phyloP scores from a whole-genome alignment of 441 rosid species.

The Isatis lusitanica region DNA sequence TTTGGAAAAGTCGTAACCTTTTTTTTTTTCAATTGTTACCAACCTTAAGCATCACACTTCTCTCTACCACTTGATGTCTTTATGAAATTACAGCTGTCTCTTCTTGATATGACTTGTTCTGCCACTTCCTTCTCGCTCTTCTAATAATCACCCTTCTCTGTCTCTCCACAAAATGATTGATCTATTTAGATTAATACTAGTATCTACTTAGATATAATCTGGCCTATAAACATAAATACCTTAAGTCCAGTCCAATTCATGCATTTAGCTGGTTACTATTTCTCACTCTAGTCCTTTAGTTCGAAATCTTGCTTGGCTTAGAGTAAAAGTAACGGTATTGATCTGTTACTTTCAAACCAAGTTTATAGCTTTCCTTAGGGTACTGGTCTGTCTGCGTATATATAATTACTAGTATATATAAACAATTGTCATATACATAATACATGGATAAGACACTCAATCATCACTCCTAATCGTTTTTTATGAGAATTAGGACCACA shows the following conservation, averaged over 20 bases:
- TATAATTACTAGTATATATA: background rate
- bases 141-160: constrained; percentile 21
- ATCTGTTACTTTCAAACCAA: constrained; percentile 5
- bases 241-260: constrained; percentile 15
- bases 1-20: constrained; percentile 22
- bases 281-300: background rate
- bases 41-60: constrained; percentile 39
- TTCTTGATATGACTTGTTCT: constrained; percentile 41
- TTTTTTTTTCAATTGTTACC: constrained; percentile 11
- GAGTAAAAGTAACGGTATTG: constrained; percentile 11
- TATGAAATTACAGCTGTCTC: constrained; percentile 41
- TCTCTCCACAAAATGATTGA: constrained; percentile 35
- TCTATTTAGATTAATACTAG: constrained; percentile 8
- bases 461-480: constrained; percentile 29
- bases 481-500: constrained; percentile 30
- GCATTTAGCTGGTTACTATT: background rate
- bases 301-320: constrained; percentile 6
- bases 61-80: constrained; percentile 38
- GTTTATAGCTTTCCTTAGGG: background rate
- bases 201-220: background rate
- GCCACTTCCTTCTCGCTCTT: constrained; percentile 30
- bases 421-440: constrained; percentile 20
- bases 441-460: constrained; percentile 25
- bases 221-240: background rate
- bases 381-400: background rate